These are phyloP conservation scores for Oxyria digyna DNA, from an alignment of 148 eudicot genomes.

Conservation along the genomic window DNA sequence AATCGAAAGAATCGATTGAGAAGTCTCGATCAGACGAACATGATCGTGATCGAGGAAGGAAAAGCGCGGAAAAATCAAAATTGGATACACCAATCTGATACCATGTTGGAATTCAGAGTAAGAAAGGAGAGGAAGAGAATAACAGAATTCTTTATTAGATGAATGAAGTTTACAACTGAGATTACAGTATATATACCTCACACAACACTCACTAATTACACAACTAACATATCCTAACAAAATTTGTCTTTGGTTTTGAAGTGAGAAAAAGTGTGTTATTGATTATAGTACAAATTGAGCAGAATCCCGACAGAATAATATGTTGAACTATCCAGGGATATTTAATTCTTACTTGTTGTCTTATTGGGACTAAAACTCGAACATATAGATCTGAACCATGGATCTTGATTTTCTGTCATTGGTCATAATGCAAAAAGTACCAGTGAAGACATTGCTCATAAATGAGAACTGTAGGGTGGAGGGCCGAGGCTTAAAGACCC, in stretches of 20 bases:
- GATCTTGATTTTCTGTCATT: conserved; percentile 1
- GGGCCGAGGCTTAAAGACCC: conserved; percentile 96
- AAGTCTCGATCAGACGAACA: no score
- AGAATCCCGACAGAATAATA: neutral
- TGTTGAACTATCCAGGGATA: neutral
- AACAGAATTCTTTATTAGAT: no score
- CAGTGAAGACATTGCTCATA: conserved; percentile 79
- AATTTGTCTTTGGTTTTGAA: neutral
- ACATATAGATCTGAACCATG: conserved; percentile 4
- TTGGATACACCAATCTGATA: no score
- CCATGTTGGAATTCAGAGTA: no score
- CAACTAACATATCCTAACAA: no score
- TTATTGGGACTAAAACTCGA: neutral
- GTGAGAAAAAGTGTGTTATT: neutral
- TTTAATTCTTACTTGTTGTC: neutral
- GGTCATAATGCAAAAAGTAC: conserved; percentile 37
- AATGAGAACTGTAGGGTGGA: conserved; percentile 98
- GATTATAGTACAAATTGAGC: neutral
- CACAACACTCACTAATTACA: no score
- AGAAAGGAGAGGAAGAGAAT: no score
- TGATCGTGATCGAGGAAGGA: no score
- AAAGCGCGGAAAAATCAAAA: no score
- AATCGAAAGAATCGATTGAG: no score
- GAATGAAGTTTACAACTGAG: no score
- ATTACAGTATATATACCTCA: no score